Conservation (phyloP, 352 stramenopile genomes). For the Pythium rhizo-oryzae region DNA sequence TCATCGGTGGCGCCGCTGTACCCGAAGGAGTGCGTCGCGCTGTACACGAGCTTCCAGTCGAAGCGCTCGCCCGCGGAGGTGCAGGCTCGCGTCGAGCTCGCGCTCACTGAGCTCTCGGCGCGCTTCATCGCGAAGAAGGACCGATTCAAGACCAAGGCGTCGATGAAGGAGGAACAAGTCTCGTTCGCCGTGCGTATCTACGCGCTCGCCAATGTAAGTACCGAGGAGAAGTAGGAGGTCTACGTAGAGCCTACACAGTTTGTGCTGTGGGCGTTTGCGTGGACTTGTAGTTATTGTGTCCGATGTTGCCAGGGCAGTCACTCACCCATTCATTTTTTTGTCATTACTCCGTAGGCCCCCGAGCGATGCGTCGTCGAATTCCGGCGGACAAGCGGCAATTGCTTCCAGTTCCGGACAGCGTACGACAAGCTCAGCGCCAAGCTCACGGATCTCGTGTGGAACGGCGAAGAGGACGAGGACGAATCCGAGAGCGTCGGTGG, state of each 20-base stretch:
- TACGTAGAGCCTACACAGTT: not conserved
- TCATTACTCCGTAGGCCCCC: conserved; percentile 32
- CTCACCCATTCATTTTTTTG: conserved; percentile 18
- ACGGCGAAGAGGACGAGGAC: conserved; percentile 36
- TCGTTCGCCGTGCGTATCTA: conserved; percentile 66
- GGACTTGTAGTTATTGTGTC: not conserved
- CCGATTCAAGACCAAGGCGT: conserved; percentile 78
- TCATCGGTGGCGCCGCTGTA: conserved; percentile 45
- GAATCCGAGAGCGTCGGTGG: conserved; percentile 20
- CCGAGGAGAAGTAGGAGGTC: not conserved
- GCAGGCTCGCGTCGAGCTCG: conserved; percentile 57
- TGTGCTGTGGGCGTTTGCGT: not conserved
- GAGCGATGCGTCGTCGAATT: conserved; percentile 73
- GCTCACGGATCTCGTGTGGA: conserved; percentile 61
- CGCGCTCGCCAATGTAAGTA: conserved; percentile 72
- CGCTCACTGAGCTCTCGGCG: conserved; percentile 49
- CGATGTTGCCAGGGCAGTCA: not conserved
- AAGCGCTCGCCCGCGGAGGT: conserved; percentile 47
- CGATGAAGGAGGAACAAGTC: conserved; percentile 58
- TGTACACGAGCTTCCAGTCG: conserved; percentile 82
- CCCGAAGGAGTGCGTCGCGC: conserved; percentile 53
- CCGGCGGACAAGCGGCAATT: conserved; percentile 67
- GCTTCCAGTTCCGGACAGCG: conserved; percentile 71
- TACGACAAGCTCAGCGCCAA: conserved; percentile 67
- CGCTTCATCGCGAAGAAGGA: conserved; percentile 57